Evolutionary conservation across 1,284 basidiomycete genomes (phyloP).

Genomic region (Puccinia coronata): DNA sequence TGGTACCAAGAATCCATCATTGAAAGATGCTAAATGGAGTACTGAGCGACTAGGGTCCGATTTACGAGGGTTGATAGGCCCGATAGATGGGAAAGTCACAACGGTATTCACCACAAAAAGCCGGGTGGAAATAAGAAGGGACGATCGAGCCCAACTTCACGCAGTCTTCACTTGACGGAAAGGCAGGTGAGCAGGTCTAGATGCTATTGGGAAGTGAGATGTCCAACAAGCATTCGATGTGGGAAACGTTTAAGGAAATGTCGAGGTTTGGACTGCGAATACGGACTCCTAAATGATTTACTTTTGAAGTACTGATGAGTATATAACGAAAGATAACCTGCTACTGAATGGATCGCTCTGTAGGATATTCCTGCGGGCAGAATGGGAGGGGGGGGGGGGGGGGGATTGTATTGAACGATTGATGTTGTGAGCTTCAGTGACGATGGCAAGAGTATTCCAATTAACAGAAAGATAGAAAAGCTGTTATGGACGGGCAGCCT

Average conservation of each 20-base stretch:
- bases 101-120: background rate
- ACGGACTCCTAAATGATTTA: background rate
- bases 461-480: too few species aligned
- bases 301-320: slow-evolving; percentile 4
- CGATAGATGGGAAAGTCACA: background rate
- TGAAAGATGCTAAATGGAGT: background rate
- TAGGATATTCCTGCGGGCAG: background rate
- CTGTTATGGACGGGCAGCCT: background rate
- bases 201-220: background rate
- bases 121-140: background rate
- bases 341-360: background rate
- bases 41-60: background rate
- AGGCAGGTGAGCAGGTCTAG: background rate
- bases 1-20: slow-evolving; percentile 48
- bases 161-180: slow-evolving; percentile 20
- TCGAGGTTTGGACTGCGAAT: slow-evolving; percentile 24
- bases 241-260: background rate
- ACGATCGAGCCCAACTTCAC: background rate
- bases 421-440: slow-evolving; percentile 2
- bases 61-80: background rate
- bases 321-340: background rate
- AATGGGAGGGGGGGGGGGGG: too few species aligned
- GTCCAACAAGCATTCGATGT: background rate
- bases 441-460: background rate
- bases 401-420: slow-evolving; percentile 12